phyloP scores from a whole-genome alignment of 306 rosid species.

The Abrus precatorius region DNA sequence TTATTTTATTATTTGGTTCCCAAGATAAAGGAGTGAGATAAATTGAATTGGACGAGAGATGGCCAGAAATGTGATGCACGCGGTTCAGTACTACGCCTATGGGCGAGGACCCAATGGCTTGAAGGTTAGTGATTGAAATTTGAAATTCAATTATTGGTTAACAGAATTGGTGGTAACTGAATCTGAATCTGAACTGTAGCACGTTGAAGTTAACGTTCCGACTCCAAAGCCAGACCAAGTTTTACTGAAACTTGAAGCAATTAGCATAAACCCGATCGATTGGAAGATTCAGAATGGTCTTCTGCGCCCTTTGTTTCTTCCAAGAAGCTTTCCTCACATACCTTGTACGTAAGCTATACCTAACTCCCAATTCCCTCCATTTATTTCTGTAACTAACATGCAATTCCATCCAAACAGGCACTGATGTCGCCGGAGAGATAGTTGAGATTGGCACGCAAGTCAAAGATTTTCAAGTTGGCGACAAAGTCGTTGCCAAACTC shows the following conservation, averaged over 20 bases:
- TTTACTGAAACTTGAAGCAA: conserved; percentile 72
- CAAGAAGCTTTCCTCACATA: conserved; percentile 64
- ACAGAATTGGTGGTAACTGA: too few species aligned
- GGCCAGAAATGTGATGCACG: conserved; percentile 20
- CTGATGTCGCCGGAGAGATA: conserved; percentile 77
- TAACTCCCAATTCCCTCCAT: background rate
- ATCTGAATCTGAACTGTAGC: conserved; percentile 49
- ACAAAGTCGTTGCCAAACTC: conserved; percentile 70
- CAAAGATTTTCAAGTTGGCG: conserved; percentile 67
- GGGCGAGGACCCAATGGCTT: conserved; percentile 55
- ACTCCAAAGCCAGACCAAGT: conserved; percentile 60
- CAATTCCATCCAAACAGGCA: conserved; percentile 39
- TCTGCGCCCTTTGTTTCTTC: conserved; percentile 54
- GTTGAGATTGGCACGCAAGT: conserved; percentile 64
- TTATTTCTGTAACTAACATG: background rate
- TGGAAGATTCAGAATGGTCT: conserved; percentile 78
- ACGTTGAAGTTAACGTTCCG: conserved; percentile 77
- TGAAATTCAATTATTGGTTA: too few species aligned
- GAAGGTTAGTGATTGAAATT: conserved; percentile 41
- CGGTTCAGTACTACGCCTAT: conserved; percentile 50
- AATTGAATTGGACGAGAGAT: too few species aligned
- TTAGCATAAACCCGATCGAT: conserved; percentile 71
- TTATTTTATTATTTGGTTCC: too few species aligned
- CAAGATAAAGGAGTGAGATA: too few species aligned
- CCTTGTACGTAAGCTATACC: conserved; percentile 57